phyloP scores from a whole-genome alignment of 208 protist species.

The Trypanosoma caninum region DNA sequence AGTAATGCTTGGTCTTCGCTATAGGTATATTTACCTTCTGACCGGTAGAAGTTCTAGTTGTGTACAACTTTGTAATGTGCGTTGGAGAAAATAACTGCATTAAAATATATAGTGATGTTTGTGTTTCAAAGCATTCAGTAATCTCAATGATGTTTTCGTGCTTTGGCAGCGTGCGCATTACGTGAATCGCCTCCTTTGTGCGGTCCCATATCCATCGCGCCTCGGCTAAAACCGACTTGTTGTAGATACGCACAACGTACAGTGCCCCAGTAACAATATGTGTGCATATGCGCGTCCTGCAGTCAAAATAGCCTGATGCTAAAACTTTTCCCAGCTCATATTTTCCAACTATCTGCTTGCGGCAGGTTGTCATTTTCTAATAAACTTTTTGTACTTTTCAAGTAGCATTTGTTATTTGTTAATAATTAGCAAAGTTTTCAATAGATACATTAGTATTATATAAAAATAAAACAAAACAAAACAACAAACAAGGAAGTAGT shows the following conservation, averaged over 20 bases:
- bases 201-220: slow-evolving; percentile 85
- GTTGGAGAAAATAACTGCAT: slow-evolving; percentile 79
- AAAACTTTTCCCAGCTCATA: slow-evolving; percentile 81
- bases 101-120: slow-evolving; percentile 77
- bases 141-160: slow-evolving; percentile 84
- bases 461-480: too few species aligned
- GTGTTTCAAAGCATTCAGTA: slow-evolving; percentile 84
- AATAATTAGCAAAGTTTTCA: too few species aligned
- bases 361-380: slow-evolving; percentile 12
- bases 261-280: slow-evolving; percentile 72
- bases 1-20: slow-evolving; percentile 37
- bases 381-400: too few species aligned
- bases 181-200: slow-evolving; percentile 70
- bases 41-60: slow-evolving; percentile 21
- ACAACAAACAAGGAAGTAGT: too few species aligned
- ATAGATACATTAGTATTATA: too few species aligned
- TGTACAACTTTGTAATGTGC: slow-evolving; percentile 66
- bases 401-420: too few species aligned
- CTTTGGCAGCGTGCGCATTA: slow-evolving; percentile 76
- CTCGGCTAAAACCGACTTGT: slow-evolving; percentile 66
- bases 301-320: slow-evolving; percentile 83
- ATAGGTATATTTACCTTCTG: slow-evolving; percentile 16
- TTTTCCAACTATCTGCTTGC: slow-evolving; percentile 70
- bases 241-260: slow-evolving; percentile 83
- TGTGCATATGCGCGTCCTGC: slow-evolving; percentile 71